These are phyloP conservation scores for Bolboschoenus planiculmis DNA, from an alignment of 176 grass and related monocot genomes.

Conservation along the genomic window DNA sequence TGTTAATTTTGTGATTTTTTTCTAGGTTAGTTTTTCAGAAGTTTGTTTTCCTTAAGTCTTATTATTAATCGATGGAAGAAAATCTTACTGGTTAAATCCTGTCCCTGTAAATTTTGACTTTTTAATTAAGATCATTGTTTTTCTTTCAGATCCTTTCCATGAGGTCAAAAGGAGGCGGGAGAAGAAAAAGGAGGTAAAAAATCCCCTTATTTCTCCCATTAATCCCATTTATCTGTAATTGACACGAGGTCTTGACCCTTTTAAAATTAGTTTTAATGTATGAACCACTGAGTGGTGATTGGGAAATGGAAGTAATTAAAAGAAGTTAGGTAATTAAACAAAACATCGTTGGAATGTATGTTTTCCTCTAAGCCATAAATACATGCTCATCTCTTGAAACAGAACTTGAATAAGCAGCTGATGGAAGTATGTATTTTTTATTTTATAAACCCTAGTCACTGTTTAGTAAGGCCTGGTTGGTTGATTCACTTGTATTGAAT, in stretches of 20 bases:
- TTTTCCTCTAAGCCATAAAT: neutral
- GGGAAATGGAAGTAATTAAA: neutral
- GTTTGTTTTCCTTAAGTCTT: neutral
- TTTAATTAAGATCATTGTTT: neutral
- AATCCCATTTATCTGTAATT: neutral
- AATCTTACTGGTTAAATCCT: neutral
- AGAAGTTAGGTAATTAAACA: neutral
- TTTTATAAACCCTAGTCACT: neutral
- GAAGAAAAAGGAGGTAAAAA: slow-evolving; percentile 79
- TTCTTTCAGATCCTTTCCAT: slow-evolving; percentile 68
- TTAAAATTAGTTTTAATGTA: neutral
- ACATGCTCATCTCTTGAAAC: neutral
- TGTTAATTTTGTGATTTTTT: neutral
- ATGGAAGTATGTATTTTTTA: neutral
- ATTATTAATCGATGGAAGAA: neutral
- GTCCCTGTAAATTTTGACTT: neutral
- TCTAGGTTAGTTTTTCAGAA: slow-evolving; percentile 13
- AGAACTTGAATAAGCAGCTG: neutral
- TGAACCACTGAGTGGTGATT: neutral
- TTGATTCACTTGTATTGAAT: neutral
- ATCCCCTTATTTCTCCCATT: neutral
- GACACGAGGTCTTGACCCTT: neutral
- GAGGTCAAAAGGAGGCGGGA: slow-evolving; percentile 76
- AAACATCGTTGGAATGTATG: neutral
- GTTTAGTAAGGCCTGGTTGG: neutral